These are phyloP conservation scores for Boletus speciosus DNA, from an alignment of 768 basidiomycete genomes.

Conservation along the genomic window DNA sequence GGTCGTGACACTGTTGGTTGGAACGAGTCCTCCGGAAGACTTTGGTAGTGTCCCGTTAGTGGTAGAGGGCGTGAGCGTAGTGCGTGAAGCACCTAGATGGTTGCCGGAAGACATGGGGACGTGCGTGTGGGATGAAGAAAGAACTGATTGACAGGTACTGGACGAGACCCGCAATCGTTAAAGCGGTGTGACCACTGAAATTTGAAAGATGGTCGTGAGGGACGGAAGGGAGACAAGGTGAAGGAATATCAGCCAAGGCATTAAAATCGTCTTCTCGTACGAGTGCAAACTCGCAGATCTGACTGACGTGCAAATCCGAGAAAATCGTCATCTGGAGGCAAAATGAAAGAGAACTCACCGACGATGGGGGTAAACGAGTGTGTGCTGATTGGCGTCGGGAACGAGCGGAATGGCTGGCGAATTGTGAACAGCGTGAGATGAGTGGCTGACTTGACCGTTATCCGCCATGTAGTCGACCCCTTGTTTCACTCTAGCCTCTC, in stretches of 20 bases:
- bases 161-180: background rate
- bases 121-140: background rate
- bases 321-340: conserved; percentile 39
- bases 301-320: conserved; percentile 65
- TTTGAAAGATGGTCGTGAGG: conserved; percentile 5
- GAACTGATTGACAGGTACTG: background rate
- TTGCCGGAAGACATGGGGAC: conserved; percentile 27
- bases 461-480: background rate
- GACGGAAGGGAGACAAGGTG: background rate
- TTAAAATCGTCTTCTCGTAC: conserved; percentile 37
- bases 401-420: background rate
- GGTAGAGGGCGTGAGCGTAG: conserved; percentile 25
- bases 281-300: conserved; percentile 29
- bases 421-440: conserved; percentile 3
- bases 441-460: conserved; percentile 17
- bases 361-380: conserved; percentile 1
- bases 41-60: conserved; percentile 36
- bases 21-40: conserved; percentile 52
- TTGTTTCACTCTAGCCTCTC: background rate
- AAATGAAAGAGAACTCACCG: conserved; percentile 17
- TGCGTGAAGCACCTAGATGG: conserved; percentile 31
- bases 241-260: conserved; percentile 39
- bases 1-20: conserved; percentile 82
- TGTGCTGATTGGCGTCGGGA: background rate
- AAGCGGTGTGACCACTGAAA: background rate